Evolutionary conservation across 1,284 basidiomycete species (phyloP).

Genomic region (Rhodotorula sp.): DNA sequence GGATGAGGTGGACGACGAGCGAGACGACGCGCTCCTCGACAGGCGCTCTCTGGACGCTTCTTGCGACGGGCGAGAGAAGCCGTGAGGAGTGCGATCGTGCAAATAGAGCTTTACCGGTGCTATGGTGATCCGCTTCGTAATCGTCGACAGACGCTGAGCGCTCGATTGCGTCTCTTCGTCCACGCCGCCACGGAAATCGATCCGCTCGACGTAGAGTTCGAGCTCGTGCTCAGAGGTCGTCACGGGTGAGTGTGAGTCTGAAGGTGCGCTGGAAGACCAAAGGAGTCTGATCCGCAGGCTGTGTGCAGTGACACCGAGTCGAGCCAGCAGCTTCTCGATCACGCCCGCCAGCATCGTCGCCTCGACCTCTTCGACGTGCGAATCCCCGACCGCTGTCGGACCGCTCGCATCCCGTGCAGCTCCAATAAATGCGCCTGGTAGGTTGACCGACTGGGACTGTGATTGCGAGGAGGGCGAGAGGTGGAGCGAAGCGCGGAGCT

Average conservation of each 20-base stretch:
- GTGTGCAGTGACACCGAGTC: slow-evolving; percentile 72
- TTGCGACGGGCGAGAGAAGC: too few relatives aligned
- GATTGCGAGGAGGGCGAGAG: slow-evolving; percentile 48
- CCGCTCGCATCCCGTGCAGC: neutral
- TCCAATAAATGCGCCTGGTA: slow-evolving; percentile 59
- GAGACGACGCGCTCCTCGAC: neutral
- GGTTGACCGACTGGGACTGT: slow-evolving; percentile 66
- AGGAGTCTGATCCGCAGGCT: slow-evolving; percentile 63
- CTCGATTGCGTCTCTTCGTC: slow-evolving; percentile 19
- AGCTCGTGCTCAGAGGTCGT: slow-evolving; percentile 35
- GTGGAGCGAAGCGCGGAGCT: slow-evolving; percentile 68
- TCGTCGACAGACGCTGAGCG: neutral
- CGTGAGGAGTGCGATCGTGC: neutral
- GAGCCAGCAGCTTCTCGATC: slow-evolving; percentile 75
- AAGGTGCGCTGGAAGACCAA: neutral
- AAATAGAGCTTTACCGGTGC: slow-evolving; percentile 20
- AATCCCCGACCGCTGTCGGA: slow-evolving; percentile 33
- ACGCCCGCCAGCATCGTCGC: slow-evolving; percentile 80
- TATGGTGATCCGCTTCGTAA: slow-evolving; percentile 11
- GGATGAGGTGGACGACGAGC: slow-evolving; percentile 32
- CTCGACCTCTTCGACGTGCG: slow-evolving; percentile 48
- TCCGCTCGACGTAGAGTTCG: slow-evolving; percentile 47
- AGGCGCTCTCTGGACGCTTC: too few relatives aligned
- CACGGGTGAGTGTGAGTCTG: neutral
- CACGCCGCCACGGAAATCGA: slow-evolving; percentile 45